Conservation (phyloP, 441 rosid genomes). For the Hypseocharis bilobata region DNA sequence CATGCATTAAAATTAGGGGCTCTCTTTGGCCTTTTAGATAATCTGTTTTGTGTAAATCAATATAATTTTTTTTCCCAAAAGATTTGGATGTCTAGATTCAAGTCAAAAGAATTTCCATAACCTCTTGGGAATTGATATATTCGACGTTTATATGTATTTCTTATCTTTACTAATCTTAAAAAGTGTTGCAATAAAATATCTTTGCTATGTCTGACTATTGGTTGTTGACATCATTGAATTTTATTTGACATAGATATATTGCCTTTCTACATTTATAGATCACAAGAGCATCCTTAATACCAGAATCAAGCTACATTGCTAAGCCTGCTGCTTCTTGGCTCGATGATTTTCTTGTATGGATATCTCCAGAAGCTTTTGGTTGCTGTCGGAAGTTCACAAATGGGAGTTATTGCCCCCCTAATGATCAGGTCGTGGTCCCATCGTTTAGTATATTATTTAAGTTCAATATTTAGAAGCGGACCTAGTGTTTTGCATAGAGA, state of each 20-base stretch:
- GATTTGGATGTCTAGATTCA: neutral
- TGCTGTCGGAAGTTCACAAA: constrained; percentile 92
- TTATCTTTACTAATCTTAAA: too few relatives aligned
- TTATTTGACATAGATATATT: constrained; percentile 15
- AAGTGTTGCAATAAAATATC: too few relatives aligned
- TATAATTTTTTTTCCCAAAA: neutral
- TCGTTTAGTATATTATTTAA: constrained; percentile 13
- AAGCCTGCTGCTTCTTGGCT: constrained; percentile 99
- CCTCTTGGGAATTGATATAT: too few relatives aligned
- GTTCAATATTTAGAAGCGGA: neutral
- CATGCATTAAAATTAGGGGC: too few relatives aligned
- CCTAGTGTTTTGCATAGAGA: constrained; percentile 5
- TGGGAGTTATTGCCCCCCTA: constrained; percentile 90
- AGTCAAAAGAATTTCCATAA: too few relatives aligned
- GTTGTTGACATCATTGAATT: constrained; percentile 2
- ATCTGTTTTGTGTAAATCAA: neutral
- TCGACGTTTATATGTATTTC: too few relatives aligned
- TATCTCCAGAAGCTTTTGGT: constrained; percentile 98
- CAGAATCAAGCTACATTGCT: constrained; percentile 83
- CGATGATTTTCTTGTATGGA: constrained; percentile 96
- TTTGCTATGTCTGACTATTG: neutral
- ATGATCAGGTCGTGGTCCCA: constrained; percentile 65
- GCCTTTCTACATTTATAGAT: constrained; percentile 39
- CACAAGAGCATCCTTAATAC: constrained; percentile 67
- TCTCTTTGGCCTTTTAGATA: too few relatives aligned